Base-by-base conservation (phyloP, 1,139 yeast species). In the Saccharomycopsis hybrid region DNA sequence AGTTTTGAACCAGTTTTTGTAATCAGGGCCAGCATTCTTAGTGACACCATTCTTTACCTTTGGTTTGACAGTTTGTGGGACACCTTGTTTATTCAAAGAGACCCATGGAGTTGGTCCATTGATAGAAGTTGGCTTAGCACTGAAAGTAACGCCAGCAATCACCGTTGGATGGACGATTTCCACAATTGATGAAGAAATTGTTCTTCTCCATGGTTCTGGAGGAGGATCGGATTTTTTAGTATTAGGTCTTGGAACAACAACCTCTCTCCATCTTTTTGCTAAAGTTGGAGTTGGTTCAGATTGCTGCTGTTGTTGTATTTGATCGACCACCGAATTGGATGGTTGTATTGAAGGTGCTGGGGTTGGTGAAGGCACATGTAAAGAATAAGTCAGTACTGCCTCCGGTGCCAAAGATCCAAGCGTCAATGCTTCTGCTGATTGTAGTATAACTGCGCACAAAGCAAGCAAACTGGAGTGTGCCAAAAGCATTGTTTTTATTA, bases 141-240 rank as follows among this genome's bases (percentile, higher is more conserved):
- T 76, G 62, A 88, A 82, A 0, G 95, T 85, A 48, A 88, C 86
- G 27, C 92, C 92, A 32, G 78, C 87, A 60, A 87, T 76, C 38
- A 86, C 87, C 0, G 90, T 81, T 11, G 96, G 96, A 0, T 82
- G 78, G 37, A 88, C 92, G 32, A 85, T 72, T 62, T 85, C 94
- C 9, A 62, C 69, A 5, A 73, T 62, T 0, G 75, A 65, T 1
- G 73, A 72, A 52, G 80, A 78, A 41, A 84, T 75, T 0, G 95
- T 86, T 60, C 95, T 75, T 9, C 76, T 54, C 96, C 96, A 88
- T 3, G 89, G 82, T 49, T 71, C 70, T 8, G 79, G 81, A 0
- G 68, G 59, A 38, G 68, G 72, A 1, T 62, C 44, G 2, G 62
- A 44, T 1, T 70, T 60, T 3, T 60, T 49, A 5, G 59, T 55